Evolutionary conservation across 768 basidiomycete species (phyloP), one percentile per base, ranked within the genome.

Genomic region (Kwoniella heveanensis): DNA sequence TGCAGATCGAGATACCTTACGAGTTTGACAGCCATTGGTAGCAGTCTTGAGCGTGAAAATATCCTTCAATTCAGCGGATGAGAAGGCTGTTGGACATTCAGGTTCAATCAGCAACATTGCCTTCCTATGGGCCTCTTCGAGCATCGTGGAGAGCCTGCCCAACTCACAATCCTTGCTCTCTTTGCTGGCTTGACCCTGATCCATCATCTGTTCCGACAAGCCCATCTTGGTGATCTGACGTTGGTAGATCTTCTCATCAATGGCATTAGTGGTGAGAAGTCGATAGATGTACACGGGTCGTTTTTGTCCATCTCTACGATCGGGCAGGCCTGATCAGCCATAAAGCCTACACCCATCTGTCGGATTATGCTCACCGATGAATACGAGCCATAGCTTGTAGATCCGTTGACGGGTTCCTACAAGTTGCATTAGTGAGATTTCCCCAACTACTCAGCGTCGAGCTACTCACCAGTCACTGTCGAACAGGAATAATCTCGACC

Each of bases 381-480:
- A 94, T 95, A 53, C 95, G 86, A 55, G 93, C 95, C 95, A 98
- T 98, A 1, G 96, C 89, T 80, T 99, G 96, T 19, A 93, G 79
- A 81, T 99, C 96, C 71, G 79, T 81, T n/a, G 77, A 77, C 4
- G 80, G 80, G 47, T 81, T 81, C 80, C 78, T 79, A 55, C 2
- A 27, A 17, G 32, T 39, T 27, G 12, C 17, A n/a, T 65, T 15
- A 65, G 64, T 15, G 47, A 24, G 5, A 10, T 49, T 15, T 21
- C 12, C 30, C 1, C n/a, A 51, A 52, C 6, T 27, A 22, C 29
- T 19, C n/a, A 22, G 24, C 22, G 30, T 24, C 7, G 6, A 6
- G 65, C 76, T n/a, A 13, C 32, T 44, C 25, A 77, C 76, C 74
- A 78, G 47, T 79, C 74, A 57, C 72, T 76, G 49, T 82, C 81